These are phyloP conservation scores for Zoysia japonica DNA, from an alignment of 176 grass and related monocot species.

Conservation along the genomic window DNA sequence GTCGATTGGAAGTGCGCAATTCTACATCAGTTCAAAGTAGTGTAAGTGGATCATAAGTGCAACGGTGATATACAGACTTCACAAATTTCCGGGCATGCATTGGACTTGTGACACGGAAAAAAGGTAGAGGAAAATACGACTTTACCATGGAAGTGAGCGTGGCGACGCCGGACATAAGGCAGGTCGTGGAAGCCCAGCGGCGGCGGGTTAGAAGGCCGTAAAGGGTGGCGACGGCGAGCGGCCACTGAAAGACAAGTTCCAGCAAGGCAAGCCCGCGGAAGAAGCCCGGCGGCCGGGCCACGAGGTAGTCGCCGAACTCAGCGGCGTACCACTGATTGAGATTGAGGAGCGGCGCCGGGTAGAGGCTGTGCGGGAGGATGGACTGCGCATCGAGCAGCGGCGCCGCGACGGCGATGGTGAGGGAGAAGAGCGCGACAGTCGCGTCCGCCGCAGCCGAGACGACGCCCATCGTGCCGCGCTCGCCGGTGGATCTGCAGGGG, in stretches of 20 bases:
- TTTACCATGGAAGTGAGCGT: constrained; percentile 79
- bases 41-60: not conserved
- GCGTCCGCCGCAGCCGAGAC: constrained; percentile 47
- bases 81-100: not conserved
- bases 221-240: constrained; percentile 67
- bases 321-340: constrained; percentile 68
- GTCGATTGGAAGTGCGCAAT: not conserved
- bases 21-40: not conserved
- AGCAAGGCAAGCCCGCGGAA: constrained; percentile 59
- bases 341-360: constrained; percentile 48
- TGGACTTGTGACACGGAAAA: not conserved
- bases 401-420: constrained; percentile 40
- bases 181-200: constrained; percentile 73
- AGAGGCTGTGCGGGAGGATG: constrained; percentile 40
- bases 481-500: constrained; percentile 15
- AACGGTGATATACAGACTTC: not conserved
- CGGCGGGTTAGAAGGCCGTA: constrained; percentile 65
- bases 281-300: constrained; percentile 58
- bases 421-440: constrained; percentile 56
- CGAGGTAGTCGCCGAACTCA: constrained; percentile 69
- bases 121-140: not conserved
- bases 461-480: constrained; percentile 46
- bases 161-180: constrained; percentile 70
- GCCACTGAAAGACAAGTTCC: constrained; percentile 77
- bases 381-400: constrained; percentile 72